These are phyloP conservation scores for Gossypium bickii DNA, from an alignment of 345 rosid species.

Conservation along the genomic window DNA sequence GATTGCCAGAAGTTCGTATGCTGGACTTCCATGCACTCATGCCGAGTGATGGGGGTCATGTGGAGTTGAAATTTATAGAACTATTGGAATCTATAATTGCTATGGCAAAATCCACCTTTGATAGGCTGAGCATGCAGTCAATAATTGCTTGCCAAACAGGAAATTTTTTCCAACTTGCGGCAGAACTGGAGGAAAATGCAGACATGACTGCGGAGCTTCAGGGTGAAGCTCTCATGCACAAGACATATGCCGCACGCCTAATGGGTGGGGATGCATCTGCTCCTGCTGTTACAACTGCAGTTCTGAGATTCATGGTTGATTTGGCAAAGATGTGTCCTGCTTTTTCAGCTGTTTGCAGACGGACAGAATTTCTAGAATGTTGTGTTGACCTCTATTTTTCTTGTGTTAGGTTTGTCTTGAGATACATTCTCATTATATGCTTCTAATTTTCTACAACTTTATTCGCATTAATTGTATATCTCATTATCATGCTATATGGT, in stretches of 20 bases:
- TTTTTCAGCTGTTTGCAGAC: conserved; percentile 89
- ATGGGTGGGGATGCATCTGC: conserved; percentile 99
- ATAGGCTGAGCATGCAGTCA: conserved; percentile 75
- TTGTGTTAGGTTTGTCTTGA: conserved; percentile 76
- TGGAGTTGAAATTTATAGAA: conserved; percentile 87
- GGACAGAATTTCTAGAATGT: conserved; percentile 83
- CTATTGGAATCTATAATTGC: conserved; percentile 86
- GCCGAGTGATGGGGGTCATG: conserved; percentile 73
- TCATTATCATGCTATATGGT: conserved; percentile 16
- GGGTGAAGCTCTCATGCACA: conserved; percentile 99
- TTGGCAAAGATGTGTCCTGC: conserved; percentile 94
- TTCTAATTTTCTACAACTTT: neutral
- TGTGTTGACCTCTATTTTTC: conserved; percentile 95
- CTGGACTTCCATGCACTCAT: conserved; percentile 96
- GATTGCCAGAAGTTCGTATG: conserved; percentile 98
- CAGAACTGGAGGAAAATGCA: conserved; percentile 86
- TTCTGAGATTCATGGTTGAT: conserved; percentile 98
- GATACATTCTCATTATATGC: conserved; percentile 19
- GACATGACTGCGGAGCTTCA: conserved; percentile 97
- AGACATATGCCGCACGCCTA: conserved; percentile 96
- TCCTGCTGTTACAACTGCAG: conserved; percentile 95
- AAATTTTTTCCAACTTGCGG: conserved; percentile 81
- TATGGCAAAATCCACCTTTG: conserved; percentile 95
- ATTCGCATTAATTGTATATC: conserved; percentile 14
- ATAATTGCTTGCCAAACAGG: conserved; percentile 92